Evolutionary conservation across 257 asterid species (phyloP).

Genomic region (Mentha longifolia): DNA sequence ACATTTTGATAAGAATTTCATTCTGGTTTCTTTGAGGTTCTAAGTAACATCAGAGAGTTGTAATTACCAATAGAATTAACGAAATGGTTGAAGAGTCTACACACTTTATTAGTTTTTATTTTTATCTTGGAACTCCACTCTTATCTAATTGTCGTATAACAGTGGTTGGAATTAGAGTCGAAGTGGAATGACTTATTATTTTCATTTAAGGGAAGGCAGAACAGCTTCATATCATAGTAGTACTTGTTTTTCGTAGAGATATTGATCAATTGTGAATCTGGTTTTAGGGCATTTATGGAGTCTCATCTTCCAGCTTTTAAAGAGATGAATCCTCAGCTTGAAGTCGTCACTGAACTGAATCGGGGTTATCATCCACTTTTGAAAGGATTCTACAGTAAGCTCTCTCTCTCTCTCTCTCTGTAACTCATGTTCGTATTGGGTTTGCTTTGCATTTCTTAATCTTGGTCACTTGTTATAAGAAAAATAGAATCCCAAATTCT

Average conservation of each 20-base stretch:
- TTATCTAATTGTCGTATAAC: background rate
- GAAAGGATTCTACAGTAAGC: constrained; percentile 79
- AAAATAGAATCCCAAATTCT: too few relatives aligned
- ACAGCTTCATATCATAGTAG: background rate
- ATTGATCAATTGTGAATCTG: constrained; percentile 30
- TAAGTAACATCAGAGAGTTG: background rate
- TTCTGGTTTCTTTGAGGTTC: constrained; percentile 2
- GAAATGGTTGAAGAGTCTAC: background rate
- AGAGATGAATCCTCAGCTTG: constrained; percentile 81
- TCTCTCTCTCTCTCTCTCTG: background rate
- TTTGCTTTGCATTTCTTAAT: too few relatives aligned
- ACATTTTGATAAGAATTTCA: background rate
- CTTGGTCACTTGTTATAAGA: background rate
- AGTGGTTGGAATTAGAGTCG: background rate
- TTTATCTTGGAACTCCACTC: background rate
- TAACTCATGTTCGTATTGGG: background rate
- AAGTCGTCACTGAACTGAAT: constrained; percentile 80
- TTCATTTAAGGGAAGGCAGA: constrained; percentile 14
- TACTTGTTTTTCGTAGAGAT: background rate
- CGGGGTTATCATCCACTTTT: constrained; percentile 88
- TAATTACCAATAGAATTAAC: background rate
- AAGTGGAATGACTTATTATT: background rate
- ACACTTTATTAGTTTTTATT: background rate
- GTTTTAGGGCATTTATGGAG: constrained; percentile 83
- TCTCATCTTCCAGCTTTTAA: constrained; percentile 70